phyloP scores from a whole-genome alignment of 176 grass and related monocot species.

The bread wheat (Triticum aestivum) region IWGSC_CS_RefSeq_v2.1 NC_057801.1:387758396-387758895 shows the following conservation, averaged over 20 bases:
- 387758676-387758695: neutral
- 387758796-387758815: neutral
- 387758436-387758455: neutral
- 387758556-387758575: no score
- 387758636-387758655: no score
- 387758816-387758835: neutral
- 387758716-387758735: neutral
- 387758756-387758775: neutral
- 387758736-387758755: no score
- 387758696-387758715: neutral
- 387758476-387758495: neutral
- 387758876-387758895: neutral
- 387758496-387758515: neutral
- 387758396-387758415: neutral
- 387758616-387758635: no score
- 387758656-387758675: no score
- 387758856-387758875: neutral
- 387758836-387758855: neutral
- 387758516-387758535: neutral
- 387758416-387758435: neutral
- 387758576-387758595: no score
- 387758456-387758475: neutral
- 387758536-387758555: no score
- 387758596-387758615: no score
- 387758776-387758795: neutral